These are phyloP conservation scores for Collybia sp. DNA, from an alignment of 768 basidiomycete genomes.

Conservation along the genomic window DNA sequence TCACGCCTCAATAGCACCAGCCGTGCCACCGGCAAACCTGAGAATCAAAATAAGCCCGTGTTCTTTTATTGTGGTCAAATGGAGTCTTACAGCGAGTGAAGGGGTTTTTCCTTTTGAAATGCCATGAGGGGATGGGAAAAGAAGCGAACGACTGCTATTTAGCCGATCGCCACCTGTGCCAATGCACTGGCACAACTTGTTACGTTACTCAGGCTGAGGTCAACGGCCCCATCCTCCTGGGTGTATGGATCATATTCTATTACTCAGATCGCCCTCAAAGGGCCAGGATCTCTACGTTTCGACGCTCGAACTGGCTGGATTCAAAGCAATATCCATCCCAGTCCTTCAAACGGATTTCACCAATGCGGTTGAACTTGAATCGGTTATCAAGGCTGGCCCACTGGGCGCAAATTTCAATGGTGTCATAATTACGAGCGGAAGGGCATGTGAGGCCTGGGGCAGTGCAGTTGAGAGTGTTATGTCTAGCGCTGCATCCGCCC, in stretches of 20 bases:
- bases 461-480: constrained; percentile 30
- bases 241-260: constrained; percentile 32
- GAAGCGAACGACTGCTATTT: neutral
- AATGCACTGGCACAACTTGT: neutral
- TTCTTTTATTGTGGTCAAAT: neutral
- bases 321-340: constrained; percentile 54
- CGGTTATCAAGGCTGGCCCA: constrained; percentile 37
- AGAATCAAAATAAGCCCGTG: neutral
- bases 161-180: too few species aligned
- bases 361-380: constrained; percentile 40
- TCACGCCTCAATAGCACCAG: constrained; percentile 91
- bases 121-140: constrained; percentile 26
- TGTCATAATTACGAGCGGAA: constrained; percentile 75
- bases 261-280: constrained; percentile 36
- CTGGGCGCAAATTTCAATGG: constrained; percentile 33
- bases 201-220: neutral
- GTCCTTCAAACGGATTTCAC: constrained; percentile 65
- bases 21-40: constrained; percentile 81
- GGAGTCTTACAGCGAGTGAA: constrained; percentile 62
- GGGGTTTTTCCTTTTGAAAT: constrained; percentile 71
- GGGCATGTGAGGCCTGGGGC: constrained; percentile 73
- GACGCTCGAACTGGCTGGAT: constrained; percentile 42
- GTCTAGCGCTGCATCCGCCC: neutral
- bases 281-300: constrained; percentile 57
- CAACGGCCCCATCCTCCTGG: neutral